Evolutionary conservation across 2,329 filamentous ascomycete species (phyloP).

Genomic region (Cladorrhinum sp.): DNA sequence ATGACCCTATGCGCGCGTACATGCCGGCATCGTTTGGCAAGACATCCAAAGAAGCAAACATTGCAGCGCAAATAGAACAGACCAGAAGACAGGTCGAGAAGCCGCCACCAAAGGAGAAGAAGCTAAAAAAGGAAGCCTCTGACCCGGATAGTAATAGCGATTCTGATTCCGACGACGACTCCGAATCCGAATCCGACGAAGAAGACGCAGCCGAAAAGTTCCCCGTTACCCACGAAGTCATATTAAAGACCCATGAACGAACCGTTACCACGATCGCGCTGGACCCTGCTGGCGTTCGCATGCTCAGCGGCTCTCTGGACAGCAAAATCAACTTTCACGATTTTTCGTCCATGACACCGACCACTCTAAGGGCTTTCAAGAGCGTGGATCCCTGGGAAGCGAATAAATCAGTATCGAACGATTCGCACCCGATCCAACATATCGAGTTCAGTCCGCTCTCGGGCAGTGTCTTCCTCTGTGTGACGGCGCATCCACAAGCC

Average conservation of each 20-base stretch:
- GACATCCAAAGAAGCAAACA: constrained; percentile 68
- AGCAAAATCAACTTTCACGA: constrained; percentile 91
- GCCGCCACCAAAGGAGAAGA: constrained; percentile 30
- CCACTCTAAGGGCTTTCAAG: constrained; percentile 90
- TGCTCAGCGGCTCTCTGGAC: constrained; percentile 89
- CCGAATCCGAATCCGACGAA: constrained; percentile 56
- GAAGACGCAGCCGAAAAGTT: constrained; percentile 81
- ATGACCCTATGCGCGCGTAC: constrained; percentile 73
- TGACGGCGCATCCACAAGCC: constrained; percentile 85
- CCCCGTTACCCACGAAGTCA: constrained; percentile 87
- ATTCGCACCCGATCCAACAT: constrained; percentile 85
- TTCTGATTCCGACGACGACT: constrained; percentile 36
- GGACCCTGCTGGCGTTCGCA: constrained; percentile 78
- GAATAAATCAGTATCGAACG: constrained; percentile 67
- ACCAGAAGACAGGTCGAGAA: constrained; percentile 60
- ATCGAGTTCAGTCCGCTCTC: constrained; percentile 82
- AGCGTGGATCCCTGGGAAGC: constrained; percentile 81
- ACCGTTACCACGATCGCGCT: constrained; percentile 80
- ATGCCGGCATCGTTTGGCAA: constrained; percentile 85
- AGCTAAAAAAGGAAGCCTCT: constrained; percentile 36
- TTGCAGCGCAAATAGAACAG: constrained; percentile 76
- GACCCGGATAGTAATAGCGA: constrained; percentile 49
- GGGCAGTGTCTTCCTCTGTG: constrained; percentile 76
- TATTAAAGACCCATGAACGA: constrained; percentile 88
- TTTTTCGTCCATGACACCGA: constrained; percentile 92